Evolutionary conservation across 371 early-diverging fungal genomes (phyloP).

Genomic region (Cokeromyces recurvatus): DNA sequence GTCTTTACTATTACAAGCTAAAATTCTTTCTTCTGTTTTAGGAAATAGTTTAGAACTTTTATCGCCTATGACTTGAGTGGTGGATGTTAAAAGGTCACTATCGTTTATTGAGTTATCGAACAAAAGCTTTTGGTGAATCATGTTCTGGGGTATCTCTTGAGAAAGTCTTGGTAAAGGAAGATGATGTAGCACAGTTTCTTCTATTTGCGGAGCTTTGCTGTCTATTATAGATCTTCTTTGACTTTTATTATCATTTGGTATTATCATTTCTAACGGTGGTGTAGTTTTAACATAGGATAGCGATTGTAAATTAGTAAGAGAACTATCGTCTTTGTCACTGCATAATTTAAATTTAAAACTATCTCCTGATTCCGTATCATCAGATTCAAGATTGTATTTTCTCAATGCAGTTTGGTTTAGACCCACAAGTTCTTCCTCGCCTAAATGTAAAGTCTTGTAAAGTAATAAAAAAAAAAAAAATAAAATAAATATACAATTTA

Average conservation of each 20-base stretch:
- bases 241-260: neutral
- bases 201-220: constrained; percentile 12
- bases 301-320: too few relatives aligned
- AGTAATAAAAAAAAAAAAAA: neutral
- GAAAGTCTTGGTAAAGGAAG: constrained; percentile 12
- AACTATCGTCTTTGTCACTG: too few relatives aligned
- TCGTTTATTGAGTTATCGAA: constrained; percentile 14
- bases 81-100: constrained; percentile 10
- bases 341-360: too few relatives aligned
- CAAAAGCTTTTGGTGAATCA: constrained; percentile 9
- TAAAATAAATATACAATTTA: neutral
- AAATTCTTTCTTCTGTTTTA: constrained; percentile 7
- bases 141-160: constrained; percentile 9
- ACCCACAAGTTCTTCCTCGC: constrained; percentile 7
- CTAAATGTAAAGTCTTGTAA: neutral
- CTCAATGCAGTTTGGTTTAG: neutral
- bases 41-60: constrained; percentile 1
- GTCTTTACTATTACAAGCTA: constrained; percentile 1
- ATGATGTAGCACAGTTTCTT: constrained; percentile 9
- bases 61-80: constrained; percentile 2
- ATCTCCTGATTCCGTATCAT: constrained; percentile 20
- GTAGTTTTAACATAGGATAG: too few relatives aligned
- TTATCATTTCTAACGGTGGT: too few relatives aligned
- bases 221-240: neutral
- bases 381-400: constrained; percentile 18